A percentile compares a stretch with the other conserved stretches of the same genome.
Evolutionary conservation across 306 rosid species (phyloP).

Genomic region (Boehmeria nivea): DNA sequence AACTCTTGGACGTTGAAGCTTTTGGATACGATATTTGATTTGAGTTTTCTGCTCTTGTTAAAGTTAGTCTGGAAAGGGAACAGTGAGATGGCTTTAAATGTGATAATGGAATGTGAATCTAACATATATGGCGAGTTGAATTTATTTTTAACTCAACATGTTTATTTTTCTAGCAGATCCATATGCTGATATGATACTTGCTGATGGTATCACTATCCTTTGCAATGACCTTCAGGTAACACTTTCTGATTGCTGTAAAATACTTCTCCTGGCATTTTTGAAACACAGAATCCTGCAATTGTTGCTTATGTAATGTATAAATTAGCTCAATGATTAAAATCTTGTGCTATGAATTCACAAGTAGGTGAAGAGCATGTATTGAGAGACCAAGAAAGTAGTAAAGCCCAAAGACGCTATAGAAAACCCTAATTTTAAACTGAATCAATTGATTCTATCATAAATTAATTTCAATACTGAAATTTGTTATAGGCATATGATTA

Average conservation of each 20-base stretch:
- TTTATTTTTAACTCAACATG: conserved; percentile 14
- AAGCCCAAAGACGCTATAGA: background rate
- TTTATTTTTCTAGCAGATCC: conserved; percentile 48
- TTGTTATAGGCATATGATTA: no score
- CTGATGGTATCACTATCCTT: conserved; percentile 87
- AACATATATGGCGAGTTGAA: conserved; percentile 1
- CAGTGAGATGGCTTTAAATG: background rate
- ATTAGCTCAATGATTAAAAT: no score
- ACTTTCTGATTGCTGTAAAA: conserved; percentile 4
- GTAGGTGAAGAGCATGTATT: no score
- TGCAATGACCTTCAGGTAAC: conserved; percentile 90
- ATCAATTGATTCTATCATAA: background rate
- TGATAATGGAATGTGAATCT: background rate
- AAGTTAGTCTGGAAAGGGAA: background rate
- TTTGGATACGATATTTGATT: no score
- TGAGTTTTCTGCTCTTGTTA: conserved; percentile 2
- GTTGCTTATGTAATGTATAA: no score
- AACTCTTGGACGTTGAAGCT: no score
- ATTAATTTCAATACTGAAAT: no score
- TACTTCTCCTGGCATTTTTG: conserved; percentile 1
- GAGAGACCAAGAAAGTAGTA: background rate
- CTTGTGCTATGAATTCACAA: no score
- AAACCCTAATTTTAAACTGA: no score
- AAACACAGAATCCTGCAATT: no score
- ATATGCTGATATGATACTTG: conserved; percentile 76